These are phyloP conservation scores for Guillardia theta DNA, from an alignment of 78 protist species.

Conservation along the genomic window DNA sequence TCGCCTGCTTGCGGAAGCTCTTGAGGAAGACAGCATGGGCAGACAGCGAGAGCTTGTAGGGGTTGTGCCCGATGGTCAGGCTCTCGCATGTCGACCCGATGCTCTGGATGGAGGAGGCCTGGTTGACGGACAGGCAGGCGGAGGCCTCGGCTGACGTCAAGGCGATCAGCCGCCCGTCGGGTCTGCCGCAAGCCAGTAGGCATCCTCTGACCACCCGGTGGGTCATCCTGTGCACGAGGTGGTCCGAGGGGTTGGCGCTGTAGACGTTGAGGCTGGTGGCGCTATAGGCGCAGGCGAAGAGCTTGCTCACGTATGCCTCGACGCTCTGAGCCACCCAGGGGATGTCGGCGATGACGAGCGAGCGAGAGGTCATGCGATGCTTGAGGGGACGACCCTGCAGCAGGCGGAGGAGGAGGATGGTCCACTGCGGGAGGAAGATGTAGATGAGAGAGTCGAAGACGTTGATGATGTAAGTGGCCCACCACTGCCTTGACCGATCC, in stretches of 20 bases:
- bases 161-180: constrained; percentile 41
- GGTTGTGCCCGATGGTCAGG: not conserved
- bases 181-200: constrained; percentile 42
- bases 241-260: not conserved
- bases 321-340: not conserved
- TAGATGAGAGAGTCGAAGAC: not conserved
- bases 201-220: constrained; percentile 47
- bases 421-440: not conserved
- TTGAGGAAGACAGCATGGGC: not conserved
- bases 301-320: constrained; percentile 27
- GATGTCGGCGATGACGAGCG: not conserved
- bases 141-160: constrained; percentile 19
- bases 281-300: constrained; percentile 24
- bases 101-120: not conserved
- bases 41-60: not conserved
- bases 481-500: not conserved
- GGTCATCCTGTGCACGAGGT: constrained; percentile 40
- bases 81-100: not conserved
- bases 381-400: not conserved
- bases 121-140: not conserved
- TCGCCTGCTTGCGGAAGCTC: not conserved
- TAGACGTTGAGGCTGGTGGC: not conserved
- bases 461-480: not conserved
- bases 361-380: not conserved
- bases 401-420: not conserved